Evolutionary conservation across 2,329 filamentous ascomycete species (phyloP).

Genomic region (Botrytis byssoidea): DNA sequence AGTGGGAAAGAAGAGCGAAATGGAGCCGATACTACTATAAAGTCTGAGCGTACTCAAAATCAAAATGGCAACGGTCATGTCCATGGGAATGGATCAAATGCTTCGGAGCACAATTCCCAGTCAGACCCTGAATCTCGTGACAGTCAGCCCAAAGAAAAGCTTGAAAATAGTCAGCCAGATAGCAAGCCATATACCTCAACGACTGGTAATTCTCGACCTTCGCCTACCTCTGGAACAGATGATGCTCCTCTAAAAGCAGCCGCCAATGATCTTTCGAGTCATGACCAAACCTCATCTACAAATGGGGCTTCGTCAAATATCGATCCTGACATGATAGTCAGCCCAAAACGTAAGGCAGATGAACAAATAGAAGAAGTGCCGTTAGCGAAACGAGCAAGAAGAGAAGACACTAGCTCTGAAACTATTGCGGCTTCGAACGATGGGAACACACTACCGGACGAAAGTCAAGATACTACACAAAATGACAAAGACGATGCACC

Average conservation of each 20-base stretch:
- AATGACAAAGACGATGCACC: too few species aligned
- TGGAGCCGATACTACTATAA: background rate
- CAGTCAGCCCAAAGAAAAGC: constrained; percentile 20
- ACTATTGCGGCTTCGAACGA: background rate
- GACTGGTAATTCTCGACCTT: constrained; percentile 4
- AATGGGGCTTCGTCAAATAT: constrained; percentile 18
- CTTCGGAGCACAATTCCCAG: constrained; percentile 15
- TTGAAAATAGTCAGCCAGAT: constrained; percentile 21
- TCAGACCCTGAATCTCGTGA: constrained; percentile 1
- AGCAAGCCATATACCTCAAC: background rate
- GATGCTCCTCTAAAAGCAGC: constrained; percentile 32
- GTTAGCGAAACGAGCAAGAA: constrained; percentile 10
- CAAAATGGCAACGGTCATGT: constrained; percentile 18
- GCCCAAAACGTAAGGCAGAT: constrained; percentile 22
- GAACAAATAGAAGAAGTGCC: constrained; percentile 8
- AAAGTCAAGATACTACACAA: background rate
- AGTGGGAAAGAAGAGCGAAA: constrained; percentile 14
- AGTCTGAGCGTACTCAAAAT: background rate
- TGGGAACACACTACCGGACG: background rate
- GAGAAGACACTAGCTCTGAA: background rate
- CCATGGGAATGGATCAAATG: constrained; percentile 13
- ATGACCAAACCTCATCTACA: constrained; percentile 6
- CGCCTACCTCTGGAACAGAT: constrained; percentile 24
- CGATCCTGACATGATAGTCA: background rate
- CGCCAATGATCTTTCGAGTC: constrained; percentile 35